Percentiles rank a stretch among this genome's conserved stretches.
phyloP scores from a whole-genome alignment of 1,284 basidiomycete genomes.

The Ustilago vetiveriae region DNA sequence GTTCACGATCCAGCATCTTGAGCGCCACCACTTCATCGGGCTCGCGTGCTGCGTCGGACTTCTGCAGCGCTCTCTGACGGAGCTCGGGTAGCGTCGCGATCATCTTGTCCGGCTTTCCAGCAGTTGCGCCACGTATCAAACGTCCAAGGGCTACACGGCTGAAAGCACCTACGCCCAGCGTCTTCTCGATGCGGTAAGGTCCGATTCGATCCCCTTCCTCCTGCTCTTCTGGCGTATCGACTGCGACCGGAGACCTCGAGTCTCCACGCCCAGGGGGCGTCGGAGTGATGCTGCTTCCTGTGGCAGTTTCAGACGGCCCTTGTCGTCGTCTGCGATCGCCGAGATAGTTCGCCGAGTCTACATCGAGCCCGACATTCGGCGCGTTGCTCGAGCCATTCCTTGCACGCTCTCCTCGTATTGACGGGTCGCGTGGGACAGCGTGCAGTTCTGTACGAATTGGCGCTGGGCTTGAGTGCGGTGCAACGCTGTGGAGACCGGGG shows the following conservation, averaged over 20 bases:
- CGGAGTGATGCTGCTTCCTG: slow-evolving; percentile 33
- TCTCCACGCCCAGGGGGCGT: slow-evolving; percentile 1
- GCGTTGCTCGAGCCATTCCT: background rate
- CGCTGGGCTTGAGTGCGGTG: slow-evolving; percentile 10
- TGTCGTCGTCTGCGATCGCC: slow-evolving; percentile 17
- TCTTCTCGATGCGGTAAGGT: slow-evolving; percentile 51
- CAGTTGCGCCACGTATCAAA: slow-evolving; percentile 6
- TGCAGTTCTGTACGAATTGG: slow-evolving; percentile 11
- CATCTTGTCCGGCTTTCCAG: slow-evolving; percentile 7
- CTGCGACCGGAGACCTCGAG: slow-evolving; percentile 7
- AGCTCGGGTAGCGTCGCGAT: slow-evolving; percentile 33
- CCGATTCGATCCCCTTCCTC: slow-evolving; percentile 51
- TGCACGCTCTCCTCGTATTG: too few relatives aligned
- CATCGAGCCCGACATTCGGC: background rate
- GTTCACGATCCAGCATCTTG: slow-evolving; percentile 79
- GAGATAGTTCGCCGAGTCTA: slow-evolving; percentile 6
- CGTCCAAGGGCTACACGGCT: slow-evolving; percentile 61
- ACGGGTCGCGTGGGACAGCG: slow-evolving; percentile 1
- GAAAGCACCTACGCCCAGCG: slow-evolving; percentile 64
- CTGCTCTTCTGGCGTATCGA: slow-evolving; percentile 49
- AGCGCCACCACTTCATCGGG: slow-evolving; percentile 76
- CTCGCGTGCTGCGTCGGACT: background rate
- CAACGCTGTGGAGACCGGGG: slow-evolving; percentile 6
- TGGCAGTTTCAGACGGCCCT: slow-evolving; percentile 29
- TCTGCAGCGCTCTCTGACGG: slow-evolving; percentile 25